Evolutionary conservation across 495 filamentous ascomycete genomes (phyloP), one percentile per base, ranked within the genome.

Genomic region (Eremomyces bilateralis): DNA sequence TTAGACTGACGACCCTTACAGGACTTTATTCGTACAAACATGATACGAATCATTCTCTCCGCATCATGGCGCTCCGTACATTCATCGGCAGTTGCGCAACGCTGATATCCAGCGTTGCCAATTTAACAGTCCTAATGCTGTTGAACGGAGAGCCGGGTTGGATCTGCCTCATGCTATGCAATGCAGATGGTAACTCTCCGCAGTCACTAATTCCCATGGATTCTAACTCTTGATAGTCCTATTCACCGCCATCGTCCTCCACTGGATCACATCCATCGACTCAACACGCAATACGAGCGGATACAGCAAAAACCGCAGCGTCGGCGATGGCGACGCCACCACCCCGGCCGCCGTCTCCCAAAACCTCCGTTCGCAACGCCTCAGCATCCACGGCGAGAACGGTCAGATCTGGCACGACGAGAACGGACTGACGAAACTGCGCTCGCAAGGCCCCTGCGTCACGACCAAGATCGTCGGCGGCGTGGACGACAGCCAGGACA

Each of bases 131-230:
- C 0, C 51, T 67, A 13, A 58, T 61, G 51, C 55, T 50, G 0
- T 54, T 65, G 6, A 47, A 61, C 22, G 63, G 64, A 24, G 64
- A 69, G 38, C 64, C 58, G 3, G 63, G 58, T 20, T 69, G 64
- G 64, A 56, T 67, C 8, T 69, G 59, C 42, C 49, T 69, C 21
- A 64, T 65, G 56, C 65, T 60, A 39, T 69, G 63, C 40, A 67
- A 67, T 42, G 57, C 56, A 33, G 63, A 69, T 37, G 61, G 60
- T 63, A 35, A 39, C 8, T 25, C 10, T 21, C 11, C n/a, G n/a
- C n/a, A n/a, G n/a, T n/a, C n/a, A 12, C 24, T 21, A 35, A 39
- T 6, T 25, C 10, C 17, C 11, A 11, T 21, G 16, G 22, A 20
- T 34, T 33, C 21, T 10, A 15, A 11, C 27, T 13, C 10, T 21